phyloP scores from a whole-genome alignment of 257 asterid species.

The Dorcoceras hygrometricum region DNA sequence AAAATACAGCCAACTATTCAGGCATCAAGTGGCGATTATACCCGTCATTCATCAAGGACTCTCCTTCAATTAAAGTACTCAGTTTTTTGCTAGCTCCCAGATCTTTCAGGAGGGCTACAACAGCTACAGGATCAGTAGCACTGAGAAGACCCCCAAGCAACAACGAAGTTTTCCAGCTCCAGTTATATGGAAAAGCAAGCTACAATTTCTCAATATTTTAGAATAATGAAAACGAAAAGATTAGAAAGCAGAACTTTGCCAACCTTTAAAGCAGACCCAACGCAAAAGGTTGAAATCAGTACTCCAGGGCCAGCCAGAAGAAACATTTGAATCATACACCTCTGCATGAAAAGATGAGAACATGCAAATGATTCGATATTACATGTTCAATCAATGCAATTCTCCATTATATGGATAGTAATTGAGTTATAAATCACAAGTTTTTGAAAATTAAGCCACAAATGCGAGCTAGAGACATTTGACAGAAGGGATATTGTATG shows the following conservation, averaged over 20 bases:
- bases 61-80: slow-evolving; percentile 97
- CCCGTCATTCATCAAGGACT: slow-evolving; percentile 99
- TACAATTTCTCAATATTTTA: slow-evolving; percentile 36
- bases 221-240: slow-evolving; percentile 23
- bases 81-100: slow-evolving; percentile 95
- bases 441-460: not conserved
- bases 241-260: slow-evolving; percentile 29
- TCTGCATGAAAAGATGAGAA: slow-evolving; percentile 41
- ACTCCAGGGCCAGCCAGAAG: slow-evolving; percentile 99
- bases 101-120: slow-evolving; percentile 92
- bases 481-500: slow-evolving; percentile 7
- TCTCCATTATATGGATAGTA: slow-evolving; percentile 1
- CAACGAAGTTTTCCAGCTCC: slow-evolving; percentile 93
- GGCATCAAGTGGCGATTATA: slow-evolving; percentile 28
- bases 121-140: slow-evolving; percentile 99
- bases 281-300: slow-evolving; percentile 77
- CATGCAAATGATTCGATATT: slow-evolving; percentile 6
- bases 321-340: slow-evolving; percentile 82
- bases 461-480: not conserved
- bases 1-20: not conserved
- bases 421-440: slow-evolving; percentile 15
- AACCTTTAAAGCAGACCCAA: slow-evolving; percentile 89
- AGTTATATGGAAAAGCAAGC: slow-evolving; percentile 84
- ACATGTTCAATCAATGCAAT: slow-evolving; percentile 20
- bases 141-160: slow-evolving; percentile 97